A percentile compares a stretch with the other conserved stretches of the same genome.
Evolutionary conservation across 1,284 basidiomycete species (phyloP).

Genomic region (Leccinum pallidistipes): DNA sequence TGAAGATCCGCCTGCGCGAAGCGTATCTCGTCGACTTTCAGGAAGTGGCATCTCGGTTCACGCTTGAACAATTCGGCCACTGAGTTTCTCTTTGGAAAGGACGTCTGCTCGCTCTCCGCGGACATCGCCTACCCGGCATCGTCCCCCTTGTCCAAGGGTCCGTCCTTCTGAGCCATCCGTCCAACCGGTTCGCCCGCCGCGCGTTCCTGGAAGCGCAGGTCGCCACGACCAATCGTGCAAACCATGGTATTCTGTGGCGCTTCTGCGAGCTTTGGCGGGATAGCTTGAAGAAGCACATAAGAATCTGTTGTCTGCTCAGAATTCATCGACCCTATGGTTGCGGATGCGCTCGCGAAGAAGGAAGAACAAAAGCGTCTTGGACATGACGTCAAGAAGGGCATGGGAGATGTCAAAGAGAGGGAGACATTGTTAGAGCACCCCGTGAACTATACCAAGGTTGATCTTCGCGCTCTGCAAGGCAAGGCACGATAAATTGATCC

Average conservation of each 20-base stretch:
- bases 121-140: slow-evolving; percentile 37
- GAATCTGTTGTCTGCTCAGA: slow-evolving; percentile 22
- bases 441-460: slow-evolving; percentile 24
- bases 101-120: slow-evolving; percentile 39
- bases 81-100: slow-evolving; percentile 49
- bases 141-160: slow-evolving; percentile 21
- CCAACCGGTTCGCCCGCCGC: slow-evolving; percentile 28
- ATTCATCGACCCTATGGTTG: slow-evolving; percentile 33
- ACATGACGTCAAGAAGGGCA: neutral
- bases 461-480: slow-evolving; percentile 3
- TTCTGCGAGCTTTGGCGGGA: slow-evolving; percentile 28
- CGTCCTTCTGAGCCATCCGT: slow-evolving; percentile 12
- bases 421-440: slow-evolving; percentile 34
- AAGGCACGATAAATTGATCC: slow-evolving; percentile 5
- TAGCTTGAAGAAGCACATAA: slow-evolving; percentile 14
- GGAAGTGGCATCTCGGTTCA: slow-evolving; percentile 47
- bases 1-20: slow-evolving; percentile 41
- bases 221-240: slow-evolving; percentile 7
- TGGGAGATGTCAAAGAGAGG: slow-evolving; percentile 16
- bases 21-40: slow-evolving; percentile 52
- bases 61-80: slow-evolving; percentile 46
- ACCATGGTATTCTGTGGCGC: slow-evolving; percentile 28
- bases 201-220: slow-evolving; percentile 28
- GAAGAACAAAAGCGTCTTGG: slow-evolving; percentile 13
- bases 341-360: slow-evolving; percentile 27